phyloP scores from a whole-genome alignment of 1,139 yeast species.

The Hyphopichia khmerensis region DNA sequence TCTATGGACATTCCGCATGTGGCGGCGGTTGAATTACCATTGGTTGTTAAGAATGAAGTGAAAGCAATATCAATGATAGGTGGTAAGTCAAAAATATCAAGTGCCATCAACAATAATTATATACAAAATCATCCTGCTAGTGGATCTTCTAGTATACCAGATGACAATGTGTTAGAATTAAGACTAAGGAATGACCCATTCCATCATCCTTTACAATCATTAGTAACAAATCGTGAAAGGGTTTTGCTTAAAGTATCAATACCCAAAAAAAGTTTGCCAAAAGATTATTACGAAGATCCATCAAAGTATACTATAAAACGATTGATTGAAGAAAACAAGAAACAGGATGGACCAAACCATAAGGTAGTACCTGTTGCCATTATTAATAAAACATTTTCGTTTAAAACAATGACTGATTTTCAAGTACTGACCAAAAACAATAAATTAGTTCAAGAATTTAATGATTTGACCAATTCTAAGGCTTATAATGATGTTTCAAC shows the following conservation, averaged over 20 bases:
- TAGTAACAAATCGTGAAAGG: slow-evolving; percentile 53
- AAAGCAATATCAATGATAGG: slow-evolving; percentile 78
- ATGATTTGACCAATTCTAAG: slow-evolving; percentile 22
- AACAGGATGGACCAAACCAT: slow-evolving; percentile 24
- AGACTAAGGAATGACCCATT: slow-evolving; percentile 67
- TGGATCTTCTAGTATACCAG: slow-evolving; percentile 5
- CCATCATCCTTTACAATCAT: slow-evolving; percentile 79
- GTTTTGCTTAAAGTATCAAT: slow-evolving; percentile 67
- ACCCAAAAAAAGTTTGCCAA: slow-evolving; percentile 52
- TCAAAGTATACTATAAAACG: slow-evolving; percentile 50
- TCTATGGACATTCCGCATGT: slow-evolving; percentile 76
- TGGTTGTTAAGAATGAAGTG: slow-evolving; percentile 60
- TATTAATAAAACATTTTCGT: slow-evolving; percentile 68
- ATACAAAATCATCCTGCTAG: slow-evolving; percentile 6
- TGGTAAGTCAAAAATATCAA: slow-evolving; percentile 52
- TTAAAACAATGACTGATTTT: slow-evolving; percentile 86
- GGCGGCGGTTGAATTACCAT: slow-evolving; percentile 77
- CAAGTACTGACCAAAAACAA: slow-evolving; percentile 69
- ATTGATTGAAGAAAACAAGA: slow-evolving; percentile 37
- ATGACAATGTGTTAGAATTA: slow-evolving; percentile 53
- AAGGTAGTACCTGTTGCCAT: slow-evolving; percentile 63
- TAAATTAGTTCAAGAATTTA: slow-evolving; percentile 38
- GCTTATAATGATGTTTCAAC: slow-evolving; percentile 39
- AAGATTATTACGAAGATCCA: slow-evolving; percentile 38
- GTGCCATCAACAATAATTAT: slow-evolving; percentile 31